Percentiles rank a stretch among this genome's conserved stretches.
Evolutionary conservation across 2,329 filamentous ascomycete species (phyloP).

Genomic region (Chrysoporthe austroafricana): DNA sequence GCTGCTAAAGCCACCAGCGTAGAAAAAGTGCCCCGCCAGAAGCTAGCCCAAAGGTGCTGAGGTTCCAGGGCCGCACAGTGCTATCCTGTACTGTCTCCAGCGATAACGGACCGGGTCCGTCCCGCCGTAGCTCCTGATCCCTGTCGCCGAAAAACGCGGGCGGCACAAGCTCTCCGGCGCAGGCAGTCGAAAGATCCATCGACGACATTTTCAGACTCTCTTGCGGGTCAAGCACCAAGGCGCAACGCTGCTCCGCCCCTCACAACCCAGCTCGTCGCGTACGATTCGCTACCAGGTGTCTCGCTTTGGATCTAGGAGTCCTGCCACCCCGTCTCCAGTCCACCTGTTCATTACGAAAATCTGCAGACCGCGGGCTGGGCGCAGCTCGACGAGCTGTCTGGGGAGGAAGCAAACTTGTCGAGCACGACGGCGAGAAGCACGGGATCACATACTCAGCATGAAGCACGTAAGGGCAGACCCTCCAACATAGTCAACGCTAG

Average conservation of each 20-base stretch:
- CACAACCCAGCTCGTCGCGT: conserved; percentile 8
- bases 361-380: not conserved
- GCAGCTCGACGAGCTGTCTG: not conserved
- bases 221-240: conserved; percentile 5
- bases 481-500: not conserved
- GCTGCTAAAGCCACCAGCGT: not conserved
- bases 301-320: not conserved
- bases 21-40: conserved; percentile 24
- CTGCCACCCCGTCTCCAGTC: not conserved
- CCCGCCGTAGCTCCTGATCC: conserved; percentile 17
- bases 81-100: conserved; percentile 2
- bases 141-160: conserved; percentile 12
- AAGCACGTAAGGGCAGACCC: conserved; percentile 24
- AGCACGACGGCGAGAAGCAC: conserved; percentile 17
- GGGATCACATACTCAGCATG: conserved; percentile 23
- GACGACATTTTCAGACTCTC: conserved; percentile 8
- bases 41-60: not conserved
- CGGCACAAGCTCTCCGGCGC: not conserved
- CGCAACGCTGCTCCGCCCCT: conserved; percentile 11
- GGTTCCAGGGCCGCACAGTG: conserved; percentile 7
- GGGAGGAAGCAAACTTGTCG: conserved; percentile 6
- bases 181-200: conserved; percentile 22
- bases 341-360: too few relatives aligned
- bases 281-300: not conserved
- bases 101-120: conserved; percentile 12